Conservation (phyloP, 768 basidiomycete species). For the Amanita muscaria region DNA sequence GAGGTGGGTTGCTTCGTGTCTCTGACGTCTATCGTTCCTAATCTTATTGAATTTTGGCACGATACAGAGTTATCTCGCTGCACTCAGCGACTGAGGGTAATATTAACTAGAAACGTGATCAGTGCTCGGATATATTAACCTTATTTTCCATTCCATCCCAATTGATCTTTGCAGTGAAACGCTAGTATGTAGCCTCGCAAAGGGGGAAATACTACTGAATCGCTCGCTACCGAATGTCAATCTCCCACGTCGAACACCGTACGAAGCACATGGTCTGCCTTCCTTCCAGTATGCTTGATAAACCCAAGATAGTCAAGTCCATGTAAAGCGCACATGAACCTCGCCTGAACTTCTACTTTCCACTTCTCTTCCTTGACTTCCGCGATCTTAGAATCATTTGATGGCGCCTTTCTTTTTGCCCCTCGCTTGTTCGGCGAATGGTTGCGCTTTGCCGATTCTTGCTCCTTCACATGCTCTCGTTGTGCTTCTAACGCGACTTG, state of each 20-base stretch:
- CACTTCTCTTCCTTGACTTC: slow-evolving; percentile 37
- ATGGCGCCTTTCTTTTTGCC: slow-evolving; percentile 19
- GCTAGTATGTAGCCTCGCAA: too few species aligned
- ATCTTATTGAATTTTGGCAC: not conserved
- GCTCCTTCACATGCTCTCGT: slow-evolving; percentile 18
- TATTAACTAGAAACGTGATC: too few species aligned
- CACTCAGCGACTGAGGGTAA: slow-evolving; percentile 15
- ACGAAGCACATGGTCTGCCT: slow-evolving; percentile 66
- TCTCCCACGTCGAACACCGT: slow-evolving; percentile 52
- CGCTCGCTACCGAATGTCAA: too few species aligned
- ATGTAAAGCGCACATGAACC: slow-evolving; percentile 73
- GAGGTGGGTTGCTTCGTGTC: slow-evolving; percentile 46
- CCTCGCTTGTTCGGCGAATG: slow-evolving; percentile 13
- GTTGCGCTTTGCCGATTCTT: not conserved
- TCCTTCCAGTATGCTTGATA: slow-evolving; percentile 70
- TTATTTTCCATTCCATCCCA: too few species aligned
- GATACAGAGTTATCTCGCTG: slow-evolving; percentile 53
- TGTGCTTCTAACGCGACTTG: slow-evolving; percentile 56
- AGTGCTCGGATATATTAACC: too few species aligned
- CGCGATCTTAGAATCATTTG: slow-evolving; percentile 25
- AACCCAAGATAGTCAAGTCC: slow-evolving; percentile 78
- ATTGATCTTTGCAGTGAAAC: too few species aligned
- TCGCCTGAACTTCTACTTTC: slow-evolving; percentile 61
- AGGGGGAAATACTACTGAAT: too few species aligned
- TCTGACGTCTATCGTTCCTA: not conserved